phyloP scores from a whole-genome alignment of 805 yeast species.

The Metschnikowia kofuensis region DNA sequence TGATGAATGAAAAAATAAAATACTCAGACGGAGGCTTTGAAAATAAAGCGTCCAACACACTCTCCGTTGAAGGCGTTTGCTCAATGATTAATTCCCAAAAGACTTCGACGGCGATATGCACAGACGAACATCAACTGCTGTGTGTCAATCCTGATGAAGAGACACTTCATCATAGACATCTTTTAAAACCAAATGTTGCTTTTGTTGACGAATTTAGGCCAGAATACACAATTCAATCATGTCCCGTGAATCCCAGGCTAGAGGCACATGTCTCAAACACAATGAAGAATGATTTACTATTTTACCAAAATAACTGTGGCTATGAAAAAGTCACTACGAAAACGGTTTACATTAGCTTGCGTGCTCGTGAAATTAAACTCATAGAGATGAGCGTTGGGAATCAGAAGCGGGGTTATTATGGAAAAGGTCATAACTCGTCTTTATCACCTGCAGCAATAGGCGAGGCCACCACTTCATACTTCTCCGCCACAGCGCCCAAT shows the following conservation, averaged over 20 bases:
- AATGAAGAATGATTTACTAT: slow-evolving; percentile 53
- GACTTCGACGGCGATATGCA: no score
- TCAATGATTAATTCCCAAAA: no score
- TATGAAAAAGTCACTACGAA: slow-evolving; percentile 30
- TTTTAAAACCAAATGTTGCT: slow-evolving; percentile 34
- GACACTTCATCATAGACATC: slow-evolving; percentile 10
- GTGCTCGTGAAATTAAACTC: slow-evolving; percentile 44
- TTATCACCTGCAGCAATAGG: slow-evolving; percentile 4
- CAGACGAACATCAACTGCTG: no score
- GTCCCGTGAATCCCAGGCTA: slow-evolving; percentile 49
- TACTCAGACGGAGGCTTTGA: background rate
- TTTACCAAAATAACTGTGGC: slow-evolving; percentile 37
- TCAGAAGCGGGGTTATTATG: slow-evolving; percentile 4
- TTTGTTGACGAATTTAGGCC: slow-evolving; percentile 51
- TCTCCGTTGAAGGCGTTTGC: no score
- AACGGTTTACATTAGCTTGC: slow-evolving; percentile 41
- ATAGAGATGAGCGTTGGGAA: slow-evolving; percentile 38
- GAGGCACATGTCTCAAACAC: slow-evolving; percentile 47
- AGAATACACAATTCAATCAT: slow-evolving; percentile 53
- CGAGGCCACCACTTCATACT: background rate
- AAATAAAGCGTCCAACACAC: no score
- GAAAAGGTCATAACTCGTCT: slow-evolving; percentile 3
- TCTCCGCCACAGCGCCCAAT: background rate
- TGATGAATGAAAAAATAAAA: slow-evolving; percentile 2
- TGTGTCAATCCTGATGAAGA: background rate